phyloP scores from a whole-genome alignment of 1,284 basidiomycete species.

The Xerocomus minutiporus region DNA sequence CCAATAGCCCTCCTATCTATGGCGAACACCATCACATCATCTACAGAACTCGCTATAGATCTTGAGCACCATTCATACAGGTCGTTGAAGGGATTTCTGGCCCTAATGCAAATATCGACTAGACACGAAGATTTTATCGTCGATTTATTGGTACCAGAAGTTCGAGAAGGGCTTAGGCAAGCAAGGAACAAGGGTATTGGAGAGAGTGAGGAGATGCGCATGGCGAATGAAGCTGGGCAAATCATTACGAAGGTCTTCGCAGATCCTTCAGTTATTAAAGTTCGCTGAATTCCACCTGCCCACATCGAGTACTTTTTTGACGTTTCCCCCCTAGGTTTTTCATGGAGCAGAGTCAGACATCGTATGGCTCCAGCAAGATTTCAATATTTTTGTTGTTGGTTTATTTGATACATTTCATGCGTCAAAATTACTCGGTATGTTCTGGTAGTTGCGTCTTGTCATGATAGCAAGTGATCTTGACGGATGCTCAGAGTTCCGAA shows the following conservation, averaged over 20 bases:
- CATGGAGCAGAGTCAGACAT: constrained; percentile 96
- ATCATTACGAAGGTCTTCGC: constrained; percentile 57
- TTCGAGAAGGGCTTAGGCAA: constrained; percentile 72
- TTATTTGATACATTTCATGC: constrained; percentile 91
- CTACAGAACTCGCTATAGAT: constrained; percentile 88
- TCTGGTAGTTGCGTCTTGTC: background rate
- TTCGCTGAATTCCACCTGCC: constrained; percentile 29
- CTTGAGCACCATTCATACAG: constrained; percentile 90
- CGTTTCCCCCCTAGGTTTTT: constrained; percentile 55
- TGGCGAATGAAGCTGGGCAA: constrained; percentile 51
- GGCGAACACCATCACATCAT: constrained; percentile 60
- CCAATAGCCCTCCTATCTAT: constrained; percentile 54
- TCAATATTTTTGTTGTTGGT: constrained; percentile 90
- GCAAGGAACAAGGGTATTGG: constrained; percentile 16
- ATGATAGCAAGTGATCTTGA: constrained; percentile 4
- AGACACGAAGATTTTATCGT: constrained; percentile 84
- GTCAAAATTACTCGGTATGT: constrained; percentile 73
- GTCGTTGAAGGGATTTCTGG: constrained; percentile 84
- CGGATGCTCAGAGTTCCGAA: constrained; percentile 60
- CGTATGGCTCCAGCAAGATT: constrained; percentile 94
- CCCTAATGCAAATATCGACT: constrained; percentile 91
- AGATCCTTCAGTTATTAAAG: constrained; percentile 83
- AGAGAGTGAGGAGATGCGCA: constrained; percentile 13
- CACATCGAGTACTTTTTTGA: background rate
- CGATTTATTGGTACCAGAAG: constrained; percentile 62